Conservation (phyloP, 805 yeast genomes). For the Kodamaea hsintzibuensis region DNA sequence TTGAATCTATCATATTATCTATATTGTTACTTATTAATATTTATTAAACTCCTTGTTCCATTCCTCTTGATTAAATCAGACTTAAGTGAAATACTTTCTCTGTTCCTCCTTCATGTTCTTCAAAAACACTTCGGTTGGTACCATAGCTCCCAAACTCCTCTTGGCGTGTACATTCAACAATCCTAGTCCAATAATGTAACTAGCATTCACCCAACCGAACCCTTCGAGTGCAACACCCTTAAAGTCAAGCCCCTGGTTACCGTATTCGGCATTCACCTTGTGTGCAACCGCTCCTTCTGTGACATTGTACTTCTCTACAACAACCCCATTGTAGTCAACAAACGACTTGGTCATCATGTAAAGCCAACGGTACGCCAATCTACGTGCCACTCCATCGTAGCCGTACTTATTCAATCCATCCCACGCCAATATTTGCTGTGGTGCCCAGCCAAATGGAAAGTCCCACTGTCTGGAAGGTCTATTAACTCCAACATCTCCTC, state of each 20-base stretch:
- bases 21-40: background rate
- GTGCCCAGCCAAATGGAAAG: slow-evolving; percentile 98
- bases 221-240: slow-evolving; percentile 95
- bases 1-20: background rate
- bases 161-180: slow-evolving; percentile 64
- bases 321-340: slow-evolving; percentile 91
- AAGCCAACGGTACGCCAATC: slow-evolving; percentile 88
- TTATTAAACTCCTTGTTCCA: background rate
- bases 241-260: slow-evolving; percentile 92
- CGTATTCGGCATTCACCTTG: slow-evolving; percentile 92
- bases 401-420: slow-evolving; percentile 77
- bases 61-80: background rate
- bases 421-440: slow-evolving; percentile 96
- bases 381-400: slow-evolving; percentile 57
- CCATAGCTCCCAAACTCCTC: slow-evolving; percentile 77
- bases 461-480: slow-evolving; percentile 98
- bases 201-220: slow-evolving; percentile 97
- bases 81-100: background rate
- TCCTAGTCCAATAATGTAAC: slow-evolving; percentile 71
- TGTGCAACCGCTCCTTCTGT: slow-evolving; percentile 83
- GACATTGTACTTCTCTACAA: slow-evolving; percentile 93
- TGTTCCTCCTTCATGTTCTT: slow-evolving; percentile 43
- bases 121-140: slow-evolving; percentile 56
- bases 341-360: slow-evolving; percentile 84
- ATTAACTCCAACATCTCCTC: slow-evolving; percentile 68